phyloP scores from a whole-genome alignment of 805 yeast genomes.

The Candida lessepsii region DNA sequence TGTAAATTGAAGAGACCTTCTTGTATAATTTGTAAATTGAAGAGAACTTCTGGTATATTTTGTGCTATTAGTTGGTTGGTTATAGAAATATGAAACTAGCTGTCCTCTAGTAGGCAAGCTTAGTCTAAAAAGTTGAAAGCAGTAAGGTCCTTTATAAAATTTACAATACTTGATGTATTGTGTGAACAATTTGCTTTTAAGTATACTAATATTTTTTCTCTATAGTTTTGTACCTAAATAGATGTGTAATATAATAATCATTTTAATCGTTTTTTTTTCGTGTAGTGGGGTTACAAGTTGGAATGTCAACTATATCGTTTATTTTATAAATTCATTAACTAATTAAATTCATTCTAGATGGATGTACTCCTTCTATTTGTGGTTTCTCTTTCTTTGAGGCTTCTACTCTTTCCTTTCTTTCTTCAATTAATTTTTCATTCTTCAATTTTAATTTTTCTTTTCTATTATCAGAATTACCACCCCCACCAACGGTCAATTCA shows the following conservation, averaged over 20 bases:
- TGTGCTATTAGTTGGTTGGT: not conserved
- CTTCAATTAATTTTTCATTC: slow-evolving; percentile 71
- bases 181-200: no score
- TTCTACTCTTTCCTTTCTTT: slow-evolving; percentile 58
- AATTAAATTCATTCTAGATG: slow-evolving; percentile 60
- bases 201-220: no score
- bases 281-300: not conserved
- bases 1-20: slow-evolving; percentile 19
- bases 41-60: not conserved
- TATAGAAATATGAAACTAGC: no score
- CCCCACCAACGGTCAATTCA: slow-evolving; percentile 97
- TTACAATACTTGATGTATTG: slow-evolving; percentile 7
- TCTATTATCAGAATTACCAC: slow-evolving; percentile 78
- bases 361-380: slow-evolving; percentile 48
- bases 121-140: not conserved
- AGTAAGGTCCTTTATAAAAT: not conserved
- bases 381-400: slow-evolving; percentile 16
- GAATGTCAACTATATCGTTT: not conserved
- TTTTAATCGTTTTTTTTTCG: not conserved
- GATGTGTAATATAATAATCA: slow-evolving; percentile 8
- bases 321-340: slow-evolving; percentile 3
- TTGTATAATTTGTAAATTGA: slow-evolving; percentile 23
- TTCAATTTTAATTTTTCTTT: slow-evolving; percentile 69
- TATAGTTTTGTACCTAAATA: slow-evolving; percentile 5
- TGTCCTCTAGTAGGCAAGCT: no score